Conservation (phyloP, 176 grass and related monocot genomes). For the Chrysopogon serrulatus region DNA sequence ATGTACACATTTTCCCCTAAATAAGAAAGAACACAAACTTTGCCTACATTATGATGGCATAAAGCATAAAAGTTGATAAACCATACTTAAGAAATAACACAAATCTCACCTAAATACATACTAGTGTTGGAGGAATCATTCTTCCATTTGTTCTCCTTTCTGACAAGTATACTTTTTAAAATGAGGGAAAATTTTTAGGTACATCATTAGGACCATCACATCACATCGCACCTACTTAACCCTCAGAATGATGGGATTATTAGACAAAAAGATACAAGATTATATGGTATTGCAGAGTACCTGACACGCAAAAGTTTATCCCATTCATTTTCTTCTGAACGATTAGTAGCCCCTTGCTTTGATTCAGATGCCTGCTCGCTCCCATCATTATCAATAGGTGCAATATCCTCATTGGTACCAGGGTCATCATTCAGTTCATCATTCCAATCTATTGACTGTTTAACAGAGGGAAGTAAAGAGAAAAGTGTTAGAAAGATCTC, state of each 20-base stretch:
- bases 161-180: neutral
- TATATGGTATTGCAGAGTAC: conserved; percentile 26
- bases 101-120: no score
- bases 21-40: neutral
- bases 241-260: neutral
- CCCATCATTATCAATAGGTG: conserved; percentile 49
- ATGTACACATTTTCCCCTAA: neutral
- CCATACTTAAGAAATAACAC: no score
- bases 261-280: conserved; percentile 11
- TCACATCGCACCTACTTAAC: neutral
- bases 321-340: conserved; percentile 91
- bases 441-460: conserved; percentile 95
- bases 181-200: neutral
- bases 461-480: conserved; percentile 24
- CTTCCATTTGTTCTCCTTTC: neutral
- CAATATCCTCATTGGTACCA: conserved; percentile 42
- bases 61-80: neutral
- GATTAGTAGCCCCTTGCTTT: conserved; percentile 56
- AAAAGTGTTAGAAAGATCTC: conserved; percentile 27
- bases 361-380: conserved; percentile 49
- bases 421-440: conserved; percentile 85
- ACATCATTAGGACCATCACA: neutral
- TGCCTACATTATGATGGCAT: neutral
- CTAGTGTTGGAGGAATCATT: neutral
- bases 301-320: conserved; percentile 97